Conservation (phyloP, 345 rosid genomes). For the Salix suchowensis region DNA sequence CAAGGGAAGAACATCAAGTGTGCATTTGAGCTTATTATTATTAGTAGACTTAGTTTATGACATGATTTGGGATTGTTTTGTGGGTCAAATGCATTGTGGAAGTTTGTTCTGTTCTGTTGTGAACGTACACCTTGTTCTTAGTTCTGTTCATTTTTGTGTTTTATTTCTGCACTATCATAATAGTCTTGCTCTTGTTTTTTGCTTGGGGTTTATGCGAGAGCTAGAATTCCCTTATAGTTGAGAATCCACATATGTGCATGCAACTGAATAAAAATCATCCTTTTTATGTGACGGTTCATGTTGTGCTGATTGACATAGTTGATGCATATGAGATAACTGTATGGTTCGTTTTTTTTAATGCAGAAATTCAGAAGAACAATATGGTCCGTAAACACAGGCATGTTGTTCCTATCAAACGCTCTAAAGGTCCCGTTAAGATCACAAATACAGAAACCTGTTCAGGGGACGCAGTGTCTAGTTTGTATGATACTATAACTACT, state of each 20-base stretch:
- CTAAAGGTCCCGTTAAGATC: conserved; percentile 18
- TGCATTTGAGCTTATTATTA: background rate
- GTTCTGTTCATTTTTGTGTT: background rate
- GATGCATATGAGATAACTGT: background rate
- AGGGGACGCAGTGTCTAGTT: background rate
- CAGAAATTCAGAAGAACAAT: conserved; percentile 9
- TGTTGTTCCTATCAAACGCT: conserved; percentile 2
- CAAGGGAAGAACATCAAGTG: background rate
- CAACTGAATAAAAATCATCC: background rate
- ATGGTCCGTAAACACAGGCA: conserved; percentile 6
- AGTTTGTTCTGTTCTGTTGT: background rate
- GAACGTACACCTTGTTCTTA: background rate
- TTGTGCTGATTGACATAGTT: background rate
- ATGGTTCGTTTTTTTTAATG: background rate
- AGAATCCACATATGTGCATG: background rate
- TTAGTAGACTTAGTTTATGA: background rate
- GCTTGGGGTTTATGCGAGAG: background rate
- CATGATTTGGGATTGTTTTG: background rate
- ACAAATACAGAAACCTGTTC: conserved; percentile 17
- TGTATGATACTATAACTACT: conserved; percentile 13
- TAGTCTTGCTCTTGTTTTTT: background rate
- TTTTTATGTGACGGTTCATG: background rate
- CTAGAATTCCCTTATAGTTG: background rate
- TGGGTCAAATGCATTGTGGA: background rate
- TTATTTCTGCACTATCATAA: background rate